Percentiles rank a stretch among this genome's conserved stretches.
phyloP scores from a whole-genome alignment of 2,329 filamentous ascomycete species.

The Chaetomiaceae sp. region DNA sequence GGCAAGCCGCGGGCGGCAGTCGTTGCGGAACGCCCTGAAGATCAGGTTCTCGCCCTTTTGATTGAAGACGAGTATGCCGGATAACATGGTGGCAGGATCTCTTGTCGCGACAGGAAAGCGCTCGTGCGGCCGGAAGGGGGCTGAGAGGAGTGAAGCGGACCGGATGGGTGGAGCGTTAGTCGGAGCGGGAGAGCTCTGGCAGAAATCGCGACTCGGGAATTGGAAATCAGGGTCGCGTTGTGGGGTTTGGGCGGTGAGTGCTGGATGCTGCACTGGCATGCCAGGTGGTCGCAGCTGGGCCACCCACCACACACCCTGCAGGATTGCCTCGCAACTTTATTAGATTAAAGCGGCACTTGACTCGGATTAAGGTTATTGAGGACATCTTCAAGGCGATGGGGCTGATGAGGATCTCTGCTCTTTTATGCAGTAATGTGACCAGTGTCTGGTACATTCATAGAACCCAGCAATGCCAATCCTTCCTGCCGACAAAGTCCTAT shows the following conservation, averaged over 20 bases:
- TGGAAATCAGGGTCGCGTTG: neutral
- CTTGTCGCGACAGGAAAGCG: neutral
- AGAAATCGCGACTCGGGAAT: constrained; percentile 4
- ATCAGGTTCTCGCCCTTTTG: constrained; percentile 99
- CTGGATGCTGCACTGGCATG: no score
- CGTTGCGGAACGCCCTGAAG: constrained; percentile 97
- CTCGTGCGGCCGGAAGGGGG: neutral
- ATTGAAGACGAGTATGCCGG: constrained; percentile 96
- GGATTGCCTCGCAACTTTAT: no score
- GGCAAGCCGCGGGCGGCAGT: constrained; percentile 93
- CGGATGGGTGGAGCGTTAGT: neutral
- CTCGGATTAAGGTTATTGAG: no score
- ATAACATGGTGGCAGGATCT: constrained; percentile 64
- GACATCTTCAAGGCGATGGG: no score
- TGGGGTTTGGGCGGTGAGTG: constrained; percentile 1
- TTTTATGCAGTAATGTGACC: no score
- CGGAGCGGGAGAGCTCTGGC: neutral
- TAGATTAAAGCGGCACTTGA: no score
- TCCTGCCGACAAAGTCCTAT: no score
- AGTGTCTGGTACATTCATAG: no score
- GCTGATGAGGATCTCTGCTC: no score
- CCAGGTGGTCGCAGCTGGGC: neutral
- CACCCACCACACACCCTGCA: no score
- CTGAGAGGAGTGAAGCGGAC: neutral
- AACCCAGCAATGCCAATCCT: no score